Conservation (phyloP, 2,329 filamentous ascomycete species). For the Tolypocladium pustulatum region DNA sequence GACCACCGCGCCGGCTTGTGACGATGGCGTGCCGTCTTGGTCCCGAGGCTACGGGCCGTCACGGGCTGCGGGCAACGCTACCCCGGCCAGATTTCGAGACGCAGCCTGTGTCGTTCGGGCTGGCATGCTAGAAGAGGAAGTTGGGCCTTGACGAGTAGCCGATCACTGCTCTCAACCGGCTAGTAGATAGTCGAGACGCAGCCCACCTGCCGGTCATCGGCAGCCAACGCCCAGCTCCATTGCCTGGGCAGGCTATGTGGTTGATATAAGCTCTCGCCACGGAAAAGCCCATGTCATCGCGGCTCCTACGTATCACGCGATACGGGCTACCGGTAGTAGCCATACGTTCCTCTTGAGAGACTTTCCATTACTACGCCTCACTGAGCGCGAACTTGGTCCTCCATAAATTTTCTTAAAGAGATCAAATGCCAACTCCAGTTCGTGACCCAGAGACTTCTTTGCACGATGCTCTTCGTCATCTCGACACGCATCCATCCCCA, state of each 20-base stretch:
- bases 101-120: not conserved
- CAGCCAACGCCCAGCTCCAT: not conserved
- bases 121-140: not conserved
- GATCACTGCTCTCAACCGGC: not conserved
- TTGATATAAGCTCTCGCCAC: not conserved
- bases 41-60: not conserved
- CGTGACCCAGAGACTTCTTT: constrained; percentile 7
- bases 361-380: constrained; percentile 1
- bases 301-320: not conserved
- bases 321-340: not conserved
- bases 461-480: constrained; percentile 1
- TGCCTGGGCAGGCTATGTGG: not conserved
- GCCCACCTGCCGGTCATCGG: not conserved
- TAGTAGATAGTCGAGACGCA: not conserved
- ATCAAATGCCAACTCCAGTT: constrained; percentile 11
- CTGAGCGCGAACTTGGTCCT: not conserved
- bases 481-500: not conserved
- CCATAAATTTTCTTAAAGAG: not conserved
- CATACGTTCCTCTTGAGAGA: not conserved
- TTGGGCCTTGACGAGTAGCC: not conserved
- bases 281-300: not conserved
- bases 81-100: not conserved
- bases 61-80: not conserved
- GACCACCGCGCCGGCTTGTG: not conserved
- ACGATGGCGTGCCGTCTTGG: not conserved